These are phyloP conservation scores for Stromatinia cepivora DNA, from an alignment of 2,329 filamentous ascomycete genomes.

Conservation along the genomic window DNA sequence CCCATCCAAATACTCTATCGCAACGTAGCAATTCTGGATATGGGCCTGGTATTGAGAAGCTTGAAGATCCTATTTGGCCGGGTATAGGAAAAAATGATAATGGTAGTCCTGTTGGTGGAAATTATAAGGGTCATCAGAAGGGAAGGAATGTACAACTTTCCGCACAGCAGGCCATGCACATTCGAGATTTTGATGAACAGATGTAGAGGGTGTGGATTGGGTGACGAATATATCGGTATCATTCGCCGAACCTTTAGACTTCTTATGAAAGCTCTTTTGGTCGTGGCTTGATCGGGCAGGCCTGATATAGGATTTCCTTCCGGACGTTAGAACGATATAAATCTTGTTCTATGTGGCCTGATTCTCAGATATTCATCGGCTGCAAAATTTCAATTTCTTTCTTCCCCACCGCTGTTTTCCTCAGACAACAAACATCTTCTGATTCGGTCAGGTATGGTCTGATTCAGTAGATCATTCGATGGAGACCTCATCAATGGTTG, in stretches of 20 bases:
- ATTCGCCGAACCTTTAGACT: no score
- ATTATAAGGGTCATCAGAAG: background rate
- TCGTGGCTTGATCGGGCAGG: no score
- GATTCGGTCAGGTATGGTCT: background rate
- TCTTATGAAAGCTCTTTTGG: background rate
- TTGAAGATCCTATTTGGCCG: slow-evolving; percentile 1
- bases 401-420: background rate
- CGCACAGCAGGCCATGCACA: background rate
- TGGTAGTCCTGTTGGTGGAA: background rate
- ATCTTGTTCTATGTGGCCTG: no score
- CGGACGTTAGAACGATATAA: no score
- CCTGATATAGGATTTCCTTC: no score
- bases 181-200: slow-evolving; percentile 19
- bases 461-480: background rate
- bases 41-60: slow-evolving; percentile 11
- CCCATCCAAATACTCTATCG: background rate
- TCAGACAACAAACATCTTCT: background rate
- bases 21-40: slow-evolving; percentile 14
- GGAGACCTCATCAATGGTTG: slow-evolving; percentile 2
- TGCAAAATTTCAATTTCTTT: background rate
- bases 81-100: background rate
- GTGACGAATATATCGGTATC: no score
- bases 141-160: background rate
- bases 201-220: background rate
- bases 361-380: background rate